Conservation (phyloP, 257 asterid genomes). For the Ballota nigra region DNA sequence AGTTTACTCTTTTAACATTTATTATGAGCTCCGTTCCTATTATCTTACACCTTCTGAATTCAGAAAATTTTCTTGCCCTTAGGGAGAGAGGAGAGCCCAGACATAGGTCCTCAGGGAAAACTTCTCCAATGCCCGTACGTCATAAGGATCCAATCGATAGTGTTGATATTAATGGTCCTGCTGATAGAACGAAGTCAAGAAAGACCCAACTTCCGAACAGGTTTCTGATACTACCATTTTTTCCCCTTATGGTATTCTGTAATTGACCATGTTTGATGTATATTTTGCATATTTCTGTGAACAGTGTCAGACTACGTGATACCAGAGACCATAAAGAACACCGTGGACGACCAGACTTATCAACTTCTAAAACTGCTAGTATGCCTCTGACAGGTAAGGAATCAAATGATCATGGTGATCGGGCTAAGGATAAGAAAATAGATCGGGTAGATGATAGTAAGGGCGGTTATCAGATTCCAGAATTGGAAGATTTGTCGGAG, state of each 20-base stretch:
- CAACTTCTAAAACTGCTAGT: slow-evolving; percentile 31
- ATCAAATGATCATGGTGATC: slow-evolving; percentile 36
- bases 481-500: slow-evolving; percentile 31
- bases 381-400: slow-evolving; percentile 40
- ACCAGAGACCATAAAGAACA: slow-evolving; percentile 38
- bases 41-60: slow-evolving; percentile 13
- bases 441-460: slow-evolving; percentile 32
- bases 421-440: slow-evolving; percentile 38
- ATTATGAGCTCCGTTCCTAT: slow-evolving; percentile 12
- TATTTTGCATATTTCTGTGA: slow-evolving; percentile 15
- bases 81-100: slow-evolving; percentile 46
- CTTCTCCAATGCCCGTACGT: slow-evolving; percentile 29
- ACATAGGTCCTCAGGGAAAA: slow-evolving; percentile 35
- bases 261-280: slow-evolving; percentile 18
- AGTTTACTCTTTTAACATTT: slow-evolving; percentile 1
- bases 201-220: slow-evolving; percentile 42
- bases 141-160: slow-evolving; percentile 32
- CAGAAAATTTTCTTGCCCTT: slow-evolving; percentile 17
- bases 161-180: slow-evolving; percentile 31
- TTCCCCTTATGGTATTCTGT: neutral
- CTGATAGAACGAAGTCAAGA: slow-evolving; percentile 37
- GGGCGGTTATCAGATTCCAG: slow-evolving; percentile 30
- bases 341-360: slow-evolving; percentile 34
- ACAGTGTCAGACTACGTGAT: slow-evolving; percentile 47
- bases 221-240: slow-evolving; percentile 29